Evolutionary conservation across 1,139 yeast genomes (phyloP).

Genomic region (Entelexis paramagnoliae): DNA sequence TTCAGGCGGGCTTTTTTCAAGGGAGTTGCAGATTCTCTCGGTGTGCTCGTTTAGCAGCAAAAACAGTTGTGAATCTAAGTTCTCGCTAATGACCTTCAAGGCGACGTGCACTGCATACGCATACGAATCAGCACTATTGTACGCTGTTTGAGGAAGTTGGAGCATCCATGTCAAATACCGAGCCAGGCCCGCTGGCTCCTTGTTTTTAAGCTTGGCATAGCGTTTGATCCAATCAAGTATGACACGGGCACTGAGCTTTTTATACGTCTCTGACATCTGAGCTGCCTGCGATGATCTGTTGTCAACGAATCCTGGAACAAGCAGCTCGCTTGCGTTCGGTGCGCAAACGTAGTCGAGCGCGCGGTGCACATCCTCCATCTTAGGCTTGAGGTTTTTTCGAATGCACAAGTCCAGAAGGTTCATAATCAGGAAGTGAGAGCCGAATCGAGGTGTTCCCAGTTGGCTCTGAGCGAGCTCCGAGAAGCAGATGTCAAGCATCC

Average conservation of each 20-base stretch:
- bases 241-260: conserved; percentile 4
- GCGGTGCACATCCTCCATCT: neutral
- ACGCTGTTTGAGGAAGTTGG: neutral
- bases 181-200: neutral
- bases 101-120: neutral
- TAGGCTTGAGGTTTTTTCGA: neutral
- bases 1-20: neutral
- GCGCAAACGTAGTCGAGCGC: conserved; percentile 8
- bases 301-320: neutral
- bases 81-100: neutral
- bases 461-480: neutral
- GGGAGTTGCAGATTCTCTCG: neutral
- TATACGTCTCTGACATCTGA: conserved; percentile 4
- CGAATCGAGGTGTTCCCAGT: conserved; percentile 11
- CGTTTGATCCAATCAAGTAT: conserved; percentile 11
- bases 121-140: neutral
- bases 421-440: conserved; percentile 15
- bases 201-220: neutral
- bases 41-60: neutral
- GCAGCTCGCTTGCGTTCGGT: neutral
- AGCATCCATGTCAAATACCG: neutral
- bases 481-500: neutral
- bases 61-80: neutral
- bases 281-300: conserved; percentile 2
- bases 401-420: neutral